These are phyloP conservation scores for Boletus eberwhitei DNA, from an alignment of 768 basidiomycete genomes.

Conservation along the genomic window DNA sequence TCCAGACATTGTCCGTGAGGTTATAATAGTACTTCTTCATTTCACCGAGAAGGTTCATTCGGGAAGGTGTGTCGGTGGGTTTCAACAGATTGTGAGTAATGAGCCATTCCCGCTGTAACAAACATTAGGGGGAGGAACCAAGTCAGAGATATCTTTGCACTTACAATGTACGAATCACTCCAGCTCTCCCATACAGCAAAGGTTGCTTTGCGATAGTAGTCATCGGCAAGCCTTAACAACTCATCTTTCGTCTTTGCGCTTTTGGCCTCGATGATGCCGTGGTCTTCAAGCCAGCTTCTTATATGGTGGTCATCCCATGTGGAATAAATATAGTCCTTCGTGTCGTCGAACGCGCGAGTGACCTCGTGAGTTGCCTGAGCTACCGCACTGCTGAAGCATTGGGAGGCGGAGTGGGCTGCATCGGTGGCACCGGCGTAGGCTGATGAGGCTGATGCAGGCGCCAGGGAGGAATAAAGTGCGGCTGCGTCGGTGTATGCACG, in stretches of 20 bases:
- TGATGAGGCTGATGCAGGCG: constrained; percentile 46
- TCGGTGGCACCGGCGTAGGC: constrained; percentile 46
- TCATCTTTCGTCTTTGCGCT: constrained; percentile 54
- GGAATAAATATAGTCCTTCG: constrained; percentile 86
- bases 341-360: constrained; percentile 54
- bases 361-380: constrained; percentile 55
- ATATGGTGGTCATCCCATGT: constrained; percentile 84
- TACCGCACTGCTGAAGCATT: constrained; percentile 39
- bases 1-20: constrained; percentile 50
- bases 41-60: constrained; percentile 54
- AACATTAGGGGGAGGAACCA: neutral
- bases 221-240: constrained; percentile 63
- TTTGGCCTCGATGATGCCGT: constrained; percentile 68
- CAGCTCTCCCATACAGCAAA: constrained; percentile 79
- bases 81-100: constrained; percentile 71
- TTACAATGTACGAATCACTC: constrained; percentile 79
- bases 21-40: constrained; percentile 83
- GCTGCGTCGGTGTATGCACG: constrained; percentile 58
- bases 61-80: constrained; percentile 47
- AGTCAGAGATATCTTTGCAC: constrained; percentile 17
- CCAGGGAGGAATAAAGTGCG: constrained; percentile 49
- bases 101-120: constrained; percentile 74
- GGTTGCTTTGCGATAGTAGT: constrained; percentile 59
- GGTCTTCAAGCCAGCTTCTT: constrained; percentile 67
- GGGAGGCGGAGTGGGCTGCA: constrained; percentile 36